Conservation (phyloP, 352 stramenopile genomes). For the Phytophthora meadii region DNA sequence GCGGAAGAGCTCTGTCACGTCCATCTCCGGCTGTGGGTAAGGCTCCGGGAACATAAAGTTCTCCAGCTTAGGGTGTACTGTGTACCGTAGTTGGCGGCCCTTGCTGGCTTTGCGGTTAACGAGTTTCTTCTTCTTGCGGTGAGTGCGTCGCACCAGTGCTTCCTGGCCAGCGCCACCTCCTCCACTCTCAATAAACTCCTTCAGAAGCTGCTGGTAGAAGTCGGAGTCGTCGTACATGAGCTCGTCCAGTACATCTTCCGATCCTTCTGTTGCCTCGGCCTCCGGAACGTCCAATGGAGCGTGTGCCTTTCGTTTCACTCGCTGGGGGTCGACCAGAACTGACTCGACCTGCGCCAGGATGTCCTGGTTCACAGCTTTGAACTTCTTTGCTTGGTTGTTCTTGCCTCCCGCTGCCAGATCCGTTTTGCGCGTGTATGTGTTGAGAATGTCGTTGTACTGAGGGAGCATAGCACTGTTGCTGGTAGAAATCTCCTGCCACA, state of each 20-base stretch:
- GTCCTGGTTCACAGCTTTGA: conserved; percentile 90
- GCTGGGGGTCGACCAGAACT: conserved; percentile 81
- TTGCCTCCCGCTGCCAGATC: conserved; percentile 60
- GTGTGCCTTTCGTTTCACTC: conserved; percentile 87
- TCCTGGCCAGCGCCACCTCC: conserved; percentile 57
- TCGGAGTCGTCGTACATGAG: conserved; percentile 90
- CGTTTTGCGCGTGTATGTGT: conserved; percentile 80
- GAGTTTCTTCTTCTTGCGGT: conserved; percentile 87
- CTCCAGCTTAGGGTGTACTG: conserved; percentile 87
- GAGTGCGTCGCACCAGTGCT: conserved; percentile 56
- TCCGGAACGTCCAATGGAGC: conserved; percentile 53
- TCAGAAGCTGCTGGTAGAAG: conserved; percentile 90
- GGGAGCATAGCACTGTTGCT: conserved; percentile 59
- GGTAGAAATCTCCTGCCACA: conserved; percentile 59
- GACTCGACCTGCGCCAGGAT: conserved; percentile 86
- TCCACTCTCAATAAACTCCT: conserved; percentile 89
- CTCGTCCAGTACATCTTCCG: conserved; percentile 72
- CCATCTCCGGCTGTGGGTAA: conserved; percentile 77
- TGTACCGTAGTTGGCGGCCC: conserved; percentile 83
- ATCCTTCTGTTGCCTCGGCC: conserved; percentile 38
- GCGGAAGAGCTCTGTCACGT: conserved; percentile 86
- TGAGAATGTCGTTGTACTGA: conserved; percentile 87
- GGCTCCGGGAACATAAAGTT: conserved; percentile 92
- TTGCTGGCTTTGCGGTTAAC: conserved; percentile 92
- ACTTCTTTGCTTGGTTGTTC: conserved; percentile 81